Conservation (phyloP, 2,329 filamentous ascomycete genomes). For the Aspergillus intermedius region DNA sequence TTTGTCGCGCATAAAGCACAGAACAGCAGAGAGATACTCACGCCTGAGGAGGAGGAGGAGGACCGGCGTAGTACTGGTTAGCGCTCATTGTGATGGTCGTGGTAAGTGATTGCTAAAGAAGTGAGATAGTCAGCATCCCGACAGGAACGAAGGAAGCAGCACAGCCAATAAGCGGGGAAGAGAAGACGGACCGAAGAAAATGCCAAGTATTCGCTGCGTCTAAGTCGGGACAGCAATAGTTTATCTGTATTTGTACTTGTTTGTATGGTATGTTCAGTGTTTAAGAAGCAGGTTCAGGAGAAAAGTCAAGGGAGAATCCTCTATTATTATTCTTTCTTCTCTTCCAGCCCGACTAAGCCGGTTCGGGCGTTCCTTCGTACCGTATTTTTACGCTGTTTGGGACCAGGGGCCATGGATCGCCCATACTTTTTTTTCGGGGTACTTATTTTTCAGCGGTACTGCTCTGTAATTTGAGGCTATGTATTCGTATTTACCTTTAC, state of each 20-base stretch:
- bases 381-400: background rate
- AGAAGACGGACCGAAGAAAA: conserved; percentile 15
- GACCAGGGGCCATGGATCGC: background rate
- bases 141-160: background rate
- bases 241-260: too few species aligned
- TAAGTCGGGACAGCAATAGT: background rate
- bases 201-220: conserved; percentile 16
- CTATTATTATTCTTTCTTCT: background rate
- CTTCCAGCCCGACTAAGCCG: background rate
- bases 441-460: background rate
- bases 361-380: background rate
- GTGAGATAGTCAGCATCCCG: background rate
- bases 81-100: conserved; percentile 13
- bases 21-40: conserved; percentile 20
- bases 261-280: too few species aligned
- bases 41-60: conserved; percentile 34
- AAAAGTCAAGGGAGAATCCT: background rate
- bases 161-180: conserved; percentile 10
- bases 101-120: background rate
- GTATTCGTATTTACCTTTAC: too few species aligned
- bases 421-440: background rate
- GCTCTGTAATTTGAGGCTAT: too few species aligned
- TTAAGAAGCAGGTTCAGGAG: background rate
- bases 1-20: background rate
- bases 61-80: conserved; percentile 17